A percentile compares a stretch with the other conserved stretches of the same genome.
These are phyloP conservation scores for Ascochyta pisi DNA, from an alignment of 2,329 filamentous ascomycete genomes.

Conservation along the genomic window DNA sequence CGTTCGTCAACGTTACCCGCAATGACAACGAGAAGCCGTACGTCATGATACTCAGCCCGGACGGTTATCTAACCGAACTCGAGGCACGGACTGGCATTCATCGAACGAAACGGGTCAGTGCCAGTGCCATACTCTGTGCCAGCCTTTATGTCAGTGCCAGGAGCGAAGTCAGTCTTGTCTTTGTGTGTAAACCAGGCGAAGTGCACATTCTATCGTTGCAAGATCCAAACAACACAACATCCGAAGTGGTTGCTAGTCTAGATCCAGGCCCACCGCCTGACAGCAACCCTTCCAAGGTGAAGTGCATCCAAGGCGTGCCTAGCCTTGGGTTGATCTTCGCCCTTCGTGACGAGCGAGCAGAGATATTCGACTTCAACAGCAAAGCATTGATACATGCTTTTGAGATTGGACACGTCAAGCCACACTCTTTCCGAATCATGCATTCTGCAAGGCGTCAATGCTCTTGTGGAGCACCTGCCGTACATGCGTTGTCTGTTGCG, in stretches of 20 bases:
- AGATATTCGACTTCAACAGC: conserved; percentile 66
- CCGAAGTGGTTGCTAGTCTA: conserved; percentile 44
- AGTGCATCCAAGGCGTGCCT: conserved; percentile 66
- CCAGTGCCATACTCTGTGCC: conserved; percentile 37
- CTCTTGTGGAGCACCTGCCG: conserved; percentile 61
- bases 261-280: conserved; percentile 46
- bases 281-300: conserved; percentile 54
- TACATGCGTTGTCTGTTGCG: conserved; percentile 69
- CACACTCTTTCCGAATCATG: conserved; percentile 66
- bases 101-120: conserved; percentile 37
- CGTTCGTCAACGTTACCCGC: conserved; percentile 46
- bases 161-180: conserved; percentile 39
- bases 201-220: conserved; percentile 42
- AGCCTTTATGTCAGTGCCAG: conserved; percentile 37
- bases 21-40: conserved; percentile 43
- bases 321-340: conserved; percentile 67
- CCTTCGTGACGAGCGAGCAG: conserved; percentile 62
- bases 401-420: conserved; percentile 63
- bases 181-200: conserved; percentile 43
- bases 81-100: conserved; percentile 54
- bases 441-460: conserved; percentile 61
- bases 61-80: conserved; percentile 69
- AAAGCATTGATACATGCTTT: conserved; percentile 68
- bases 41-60: conserved; percentile 68
- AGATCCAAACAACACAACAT: conserved; percentile 32